Evolutionary conservation across 179 eudicot genomes (phyloP).

Genomic region (Actinidia polygama): DNA sequence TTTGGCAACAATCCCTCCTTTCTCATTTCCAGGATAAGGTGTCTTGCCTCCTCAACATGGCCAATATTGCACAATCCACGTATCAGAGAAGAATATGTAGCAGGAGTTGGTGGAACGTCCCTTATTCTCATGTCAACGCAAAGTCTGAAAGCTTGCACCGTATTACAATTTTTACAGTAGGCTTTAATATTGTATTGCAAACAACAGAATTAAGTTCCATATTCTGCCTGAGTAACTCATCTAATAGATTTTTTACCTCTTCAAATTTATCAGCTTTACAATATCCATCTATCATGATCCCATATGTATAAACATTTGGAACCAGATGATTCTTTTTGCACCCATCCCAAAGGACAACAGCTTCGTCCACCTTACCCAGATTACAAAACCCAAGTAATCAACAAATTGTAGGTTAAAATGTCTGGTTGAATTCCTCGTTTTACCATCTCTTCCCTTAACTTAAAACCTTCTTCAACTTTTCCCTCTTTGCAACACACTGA

Average conservation of each 20-base stretch:
- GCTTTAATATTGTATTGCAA: constrained; percentile 72
- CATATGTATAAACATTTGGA: constrained; percentile 61
- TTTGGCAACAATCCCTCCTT: constrained; percentile 61
- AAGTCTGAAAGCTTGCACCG: constrained; percentile 60
- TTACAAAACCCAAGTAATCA: constrained; percentile 66
- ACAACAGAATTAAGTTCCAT: constrained; percentile 56
- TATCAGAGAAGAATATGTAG: constrained; percentile 74
- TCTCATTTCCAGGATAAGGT: constrained; percentile 61
- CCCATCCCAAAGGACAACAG: constrained; percentile 63
- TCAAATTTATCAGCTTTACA: constrained; percentile 63
- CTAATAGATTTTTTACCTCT: constrained; percentile 62
- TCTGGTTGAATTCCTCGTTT: constrained; percentile 59
- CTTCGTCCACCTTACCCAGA: constrained; percentile 73
- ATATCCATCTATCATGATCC: constrained; percentile 71
- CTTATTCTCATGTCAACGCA: constrained; percentile 70
- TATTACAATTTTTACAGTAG: constrained; percentile 53
- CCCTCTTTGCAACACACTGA: constrained; percentile 69
- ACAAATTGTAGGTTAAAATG: constrained; percentile 52
- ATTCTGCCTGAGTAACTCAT: constrained; percentile 51
- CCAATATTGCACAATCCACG: constrained; percentile 66
- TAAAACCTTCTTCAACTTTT: constrained; percentile 67
- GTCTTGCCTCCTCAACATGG: constrained; percentile 52
- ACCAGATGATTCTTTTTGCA: constrained; percentile 49
- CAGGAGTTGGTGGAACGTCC: constrained; percentile 57
- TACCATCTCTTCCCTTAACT: constrained; percentile 71